Base-by-base conservation (phyloP, 768 basidiomycete species). In the Mycena leptocephala region DNA sequence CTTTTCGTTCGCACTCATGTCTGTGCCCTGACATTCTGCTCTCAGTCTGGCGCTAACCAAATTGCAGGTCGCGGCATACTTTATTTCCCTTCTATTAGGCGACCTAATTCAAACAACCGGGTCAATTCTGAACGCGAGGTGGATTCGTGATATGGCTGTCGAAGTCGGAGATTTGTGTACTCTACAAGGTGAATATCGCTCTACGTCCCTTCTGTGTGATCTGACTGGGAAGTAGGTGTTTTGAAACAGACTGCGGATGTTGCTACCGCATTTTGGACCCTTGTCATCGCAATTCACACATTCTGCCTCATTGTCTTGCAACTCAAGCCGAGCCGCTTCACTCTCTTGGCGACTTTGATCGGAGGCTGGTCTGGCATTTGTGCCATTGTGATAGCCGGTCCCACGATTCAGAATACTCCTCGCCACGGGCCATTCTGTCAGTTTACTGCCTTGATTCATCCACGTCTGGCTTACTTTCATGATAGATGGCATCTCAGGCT, bases 1-100 rank as follows among this genome's bases (percentile, higher is more conserved):
- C 80, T 90, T 30, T 92, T 92, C 76, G 86, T 92, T 35, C 87
- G 90, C 24, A 91, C 89, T 41, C 90, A 91, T 80, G 87, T 90
- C 30, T 30, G 74, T 59, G 86, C 14, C n/a, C 11, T n/a, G n/a
- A n/a, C 8, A 87, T 6, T 85, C 87, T 61, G 78, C 78, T 28
- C 84, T 78, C 14, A 82, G 86, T 55, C 79, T 83, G 22, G 82
- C 86, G 71, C 76, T 90, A 28, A 91, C 74, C 84, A 90, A 41
- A 85, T 88, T 88, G 22, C 89, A 91, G 82, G 87, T 90, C 55
- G 89, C 87, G 3, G 89, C 87, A 20, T 92, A 92, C 78, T 91
- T 92, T 74, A 76, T 91, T 24, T 92, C 87, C 32, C 83, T 92
- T 43, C 81, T 92, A 24, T 39, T 90, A 4, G 88, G 88, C 70